phyloP scores from a whole-genome alignment of 2,329 filamentous ascomycete genomes.

The Cladorrhinum sp. region DNA sequence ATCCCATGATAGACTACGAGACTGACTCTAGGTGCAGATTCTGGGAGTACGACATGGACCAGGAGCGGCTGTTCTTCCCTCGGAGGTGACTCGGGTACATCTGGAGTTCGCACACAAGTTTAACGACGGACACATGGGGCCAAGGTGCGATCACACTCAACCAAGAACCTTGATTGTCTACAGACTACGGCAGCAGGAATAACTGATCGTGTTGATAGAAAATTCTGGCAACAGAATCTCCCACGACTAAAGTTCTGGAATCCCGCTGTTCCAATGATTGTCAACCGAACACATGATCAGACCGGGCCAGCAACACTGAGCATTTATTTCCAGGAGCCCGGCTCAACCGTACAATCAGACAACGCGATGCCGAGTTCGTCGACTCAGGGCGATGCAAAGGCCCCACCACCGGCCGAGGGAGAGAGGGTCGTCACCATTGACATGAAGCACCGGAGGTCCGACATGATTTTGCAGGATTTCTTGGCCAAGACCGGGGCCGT shows the following conservation, averaged over 20 bases:
- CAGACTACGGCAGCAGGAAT: background rate
- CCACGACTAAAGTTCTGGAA: conserved; percentile 94
- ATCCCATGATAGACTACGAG: background rate
- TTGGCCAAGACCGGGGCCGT: conserved; percentile 60
- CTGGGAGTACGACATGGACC: conserved; percentile 74
- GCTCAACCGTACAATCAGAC: conserved; percentile 19
- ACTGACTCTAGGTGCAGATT: conserved; percentile 48
- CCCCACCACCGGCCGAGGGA: conserved; percentile 45
- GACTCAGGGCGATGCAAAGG: conserved; percentile 44
- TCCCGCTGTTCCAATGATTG: conserved; percentile 76
- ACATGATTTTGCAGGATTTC: conserved; percentile 61
- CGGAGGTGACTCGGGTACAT: conserved; percentile 71
- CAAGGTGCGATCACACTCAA: conserved; percentile 52
- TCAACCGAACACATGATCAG: conserved; percentile 64
- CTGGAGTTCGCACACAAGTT: conserved; percentile 65
- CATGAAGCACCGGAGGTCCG: conserved; percentile 61
- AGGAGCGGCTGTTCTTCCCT: conserved; percentile 77
- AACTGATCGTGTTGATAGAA: conserved; percentile 50
- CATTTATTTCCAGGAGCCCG: conserved; percentile 55
- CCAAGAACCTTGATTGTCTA: too few relatives aligned
- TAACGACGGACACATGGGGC: conserved; percentile 67
- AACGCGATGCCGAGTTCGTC: conserved; percentile 47
- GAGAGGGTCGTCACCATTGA: conserved; percentile 55
- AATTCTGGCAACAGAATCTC: conserved; percentile 83
- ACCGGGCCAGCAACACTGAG: conserved; percentile 58